Percentiles rank a stretch among this genome's conserved stretches.
These are phyloP conservation scores for Pythium sukuiense DNA, from an alignment of 352 stramenopile genomes.

Conservation along the genomic window DNA sequence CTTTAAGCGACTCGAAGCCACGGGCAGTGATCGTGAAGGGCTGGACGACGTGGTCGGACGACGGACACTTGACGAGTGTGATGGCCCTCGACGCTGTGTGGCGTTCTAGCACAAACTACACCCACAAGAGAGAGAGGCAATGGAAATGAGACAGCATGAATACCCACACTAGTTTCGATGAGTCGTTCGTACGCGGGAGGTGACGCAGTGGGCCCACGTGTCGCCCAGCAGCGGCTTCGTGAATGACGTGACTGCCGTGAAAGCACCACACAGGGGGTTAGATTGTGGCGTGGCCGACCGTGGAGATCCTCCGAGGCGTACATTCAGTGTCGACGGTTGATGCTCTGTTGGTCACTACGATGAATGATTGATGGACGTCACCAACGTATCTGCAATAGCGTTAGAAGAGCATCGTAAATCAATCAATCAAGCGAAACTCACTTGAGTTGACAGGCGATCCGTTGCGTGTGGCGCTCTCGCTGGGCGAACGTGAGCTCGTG, in stretches of 20 bases:
- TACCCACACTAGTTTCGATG: neutral
- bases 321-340: constrained; percentile 36
- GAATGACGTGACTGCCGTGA: constrained; percentile 42
- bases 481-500: constrained; percentile 27
- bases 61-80: constrained; percentile 63
- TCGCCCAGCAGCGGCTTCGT: constrained; percentile 67
- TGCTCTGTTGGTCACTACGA: constrained; percentile 68
- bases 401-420: neutral
- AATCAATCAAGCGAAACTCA: neutral
- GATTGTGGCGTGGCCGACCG: neutral
- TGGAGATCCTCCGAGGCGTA: neutral
- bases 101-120: constrained; percentile 66
- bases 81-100: constrained; percentile 50
- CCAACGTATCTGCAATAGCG: constrained; percentile 46
- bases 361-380: constrained; percentile 63
- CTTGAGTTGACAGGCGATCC: constrained; percentile 30
- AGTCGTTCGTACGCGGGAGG: constrained; percentile 37
- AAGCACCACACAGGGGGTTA: constrained; percentile 7
- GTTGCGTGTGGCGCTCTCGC: constrained; percentile 22
- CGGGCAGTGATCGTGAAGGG: constrained; percentile 47
- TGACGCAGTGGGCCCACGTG: constrained; percentile 71
- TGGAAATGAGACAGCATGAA: neutral
- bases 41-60: constrained; percentile 54
- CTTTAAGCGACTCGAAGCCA: constrained; percentile 39
- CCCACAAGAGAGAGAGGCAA: neutral